These are phyloP conservation scores for Pseudogymnoascus sp. DNA, from an alignment of 2,329 filamentous ascomycete species.

Conservation along the genomic window DNA sequence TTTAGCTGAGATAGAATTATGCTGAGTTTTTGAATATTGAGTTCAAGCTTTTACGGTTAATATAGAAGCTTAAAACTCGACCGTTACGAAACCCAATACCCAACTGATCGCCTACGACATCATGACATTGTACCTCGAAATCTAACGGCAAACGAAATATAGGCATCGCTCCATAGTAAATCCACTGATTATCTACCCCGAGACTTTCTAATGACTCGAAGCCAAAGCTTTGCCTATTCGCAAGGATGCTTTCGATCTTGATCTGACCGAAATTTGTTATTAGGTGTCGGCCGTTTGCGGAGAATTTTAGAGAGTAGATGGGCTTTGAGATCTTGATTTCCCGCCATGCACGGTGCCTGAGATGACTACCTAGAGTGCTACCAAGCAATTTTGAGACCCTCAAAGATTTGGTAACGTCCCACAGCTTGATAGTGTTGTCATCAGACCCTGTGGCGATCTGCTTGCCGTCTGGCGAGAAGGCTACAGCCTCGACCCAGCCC, in stretches of 20 bases:
- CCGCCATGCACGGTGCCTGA: not conserved
- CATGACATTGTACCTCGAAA: slow-evolving; percentile 13
- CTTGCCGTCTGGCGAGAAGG: slow-evolving; percentile 9
- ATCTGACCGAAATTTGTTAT: slow-evolving; percentile 14
- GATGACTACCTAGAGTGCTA: not conserved
- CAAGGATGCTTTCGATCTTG: slow-evolving; percentile 11
- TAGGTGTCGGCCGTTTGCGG: slow-evolving; percentile 12
- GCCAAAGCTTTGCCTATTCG: slow-evolving; percentile 10
- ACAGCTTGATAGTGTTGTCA: not conserved
- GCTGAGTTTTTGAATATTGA: slow-evolving; percentile 10
- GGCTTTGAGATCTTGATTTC: slow-evolving; percentile 7
- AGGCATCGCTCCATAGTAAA: slow-evolving; percentile 15
- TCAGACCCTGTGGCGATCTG: not conserved
- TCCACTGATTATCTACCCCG: slow-evolving; percentile 14
- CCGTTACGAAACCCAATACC: slow-evolving; percentile 15
- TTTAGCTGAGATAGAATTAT: not conserved
- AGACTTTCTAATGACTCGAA: slow-evolving; percentile 14
- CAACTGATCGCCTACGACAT: slow-evolving; percentile 15
- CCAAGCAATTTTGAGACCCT: slow-evolving; percentile 5
- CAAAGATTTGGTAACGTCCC: slow-evolving; percentile 3
- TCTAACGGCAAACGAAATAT: slow-evolving; percentile 14
- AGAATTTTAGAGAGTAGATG: slow-evolving; percentile 14
- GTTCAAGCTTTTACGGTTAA: slow-evolving; percentile 16
- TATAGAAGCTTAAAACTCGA: slow-evolving; percentile 17
- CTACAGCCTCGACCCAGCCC: not conserved